Evolutionary conservation across 2,329 filamentous ascomycete species (phyloP), one percentile per base, ranked within the genome.

Genomic region (Fragosphaeria purpurea): DNA sequence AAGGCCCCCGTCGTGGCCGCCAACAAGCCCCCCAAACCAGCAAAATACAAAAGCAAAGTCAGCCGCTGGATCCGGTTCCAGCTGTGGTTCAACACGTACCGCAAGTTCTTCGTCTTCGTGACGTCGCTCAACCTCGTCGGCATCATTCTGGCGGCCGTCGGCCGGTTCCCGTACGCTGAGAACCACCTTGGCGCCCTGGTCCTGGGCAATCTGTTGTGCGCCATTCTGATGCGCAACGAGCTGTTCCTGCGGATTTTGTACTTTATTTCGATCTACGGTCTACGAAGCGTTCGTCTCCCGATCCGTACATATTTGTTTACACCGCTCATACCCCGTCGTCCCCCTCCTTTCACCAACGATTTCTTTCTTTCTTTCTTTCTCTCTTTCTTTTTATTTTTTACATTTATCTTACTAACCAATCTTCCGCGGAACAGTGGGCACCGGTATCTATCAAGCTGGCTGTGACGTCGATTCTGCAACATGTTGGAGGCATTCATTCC

Each of bases 41-140:
- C 41, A 41, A 49, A 44, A 12, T 32, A 30, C 3, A 32, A 35
- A 13, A 41, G 35, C 4, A 40, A 44, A 7, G 50, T 67, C 46
- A 62, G 59, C 56, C 59, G 61, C 48, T 66, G 62, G 64, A 62
- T 68, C 31, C 53, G 60, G 1, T 63, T 67, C 53, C 55, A 58
- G 44, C 60, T 70, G 7, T 70, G 66, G 67, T 68, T 67, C 61
- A 68, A 67, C 58, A 66, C 66, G 8, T 70, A 70, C 53, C 62
- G 64, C 22, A 65, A 65, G 56, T 67, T 70, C 57, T 70, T 70
- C 57, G 63, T 59, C 13, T 61, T 68, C 40, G 64, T 68, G 46
- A 63, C 60, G 5, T 33, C 58, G 47, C 59, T 69, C 51, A 68
- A 70, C 59, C 48, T 67, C 12, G 51, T 53, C 6, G 66, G 66